These are phyloP conservation scores for Penicillium roqueforti DNA, from an alignment of 495 filamentous ascomycete species.

Conservation along the genomic window DNA sequence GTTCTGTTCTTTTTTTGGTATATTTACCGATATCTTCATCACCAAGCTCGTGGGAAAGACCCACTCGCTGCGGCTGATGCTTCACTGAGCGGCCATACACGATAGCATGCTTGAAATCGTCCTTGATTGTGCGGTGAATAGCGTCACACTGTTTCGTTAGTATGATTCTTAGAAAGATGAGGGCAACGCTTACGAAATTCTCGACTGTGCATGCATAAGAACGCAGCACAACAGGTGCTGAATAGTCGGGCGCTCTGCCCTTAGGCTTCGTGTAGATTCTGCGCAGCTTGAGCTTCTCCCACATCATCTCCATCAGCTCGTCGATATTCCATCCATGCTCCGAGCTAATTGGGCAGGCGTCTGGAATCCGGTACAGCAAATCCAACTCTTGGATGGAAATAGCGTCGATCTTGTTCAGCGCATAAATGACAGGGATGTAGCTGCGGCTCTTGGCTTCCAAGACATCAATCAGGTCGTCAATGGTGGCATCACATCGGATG, in stretches of 20 bases:
- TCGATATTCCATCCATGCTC: slow-evolving; percentile 99
- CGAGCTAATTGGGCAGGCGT: slow-evolving; percentile 93
- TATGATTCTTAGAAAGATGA: neutral
- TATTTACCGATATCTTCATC: slow-evolving; percentile 96
- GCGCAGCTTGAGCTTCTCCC: slow-evolving; percentile 88
- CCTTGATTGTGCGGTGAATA: slow-evolving; percentile 93
- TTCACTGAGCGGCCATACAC: slow-evolving; percentile 98
- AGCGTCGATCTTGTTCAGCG: slow-evolving; percentile 97
- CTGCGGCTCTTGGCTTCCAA: slow-evolving; percentile 91
- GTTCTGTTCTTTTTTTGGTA: neutral
- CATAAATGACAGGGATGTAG: slow-evolving; percentile 98
- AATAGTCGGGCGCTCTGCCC: slow-evolving; percentile 90
- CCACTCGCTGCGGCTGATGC: slow-evolving; percentile 96
- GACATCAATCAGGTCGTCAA: slow-evolving; percentile 91
- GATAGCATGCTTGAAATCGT: slow-evolving; percentile 91
- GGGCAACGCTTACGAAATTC: slow-evolving; percentile 76
- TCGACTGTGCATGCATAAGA: slow-evolving; percentile 82
- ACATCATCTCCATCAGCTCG: slow-evolving; percentile 95
- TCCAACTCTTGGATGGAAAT: slow-evolving; percentile 98
- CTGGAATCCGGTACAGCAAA: slow-evolving; percentile 91
- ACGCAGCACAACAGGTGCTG: slow-evolving; percentile 82
- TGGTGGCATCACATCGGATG: slow-evolving; percentile 91
- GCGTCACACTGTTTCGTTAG: slow-evolving; percentile 69
- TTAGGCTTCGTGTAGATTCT: slow-evolving; percentile 98
- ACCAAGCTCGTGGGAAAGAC: slow-evolving; percentile 81